Base-by-base conservation (phyloP, 768 basidiomycete species). In the Collybia sp. region DNA sequence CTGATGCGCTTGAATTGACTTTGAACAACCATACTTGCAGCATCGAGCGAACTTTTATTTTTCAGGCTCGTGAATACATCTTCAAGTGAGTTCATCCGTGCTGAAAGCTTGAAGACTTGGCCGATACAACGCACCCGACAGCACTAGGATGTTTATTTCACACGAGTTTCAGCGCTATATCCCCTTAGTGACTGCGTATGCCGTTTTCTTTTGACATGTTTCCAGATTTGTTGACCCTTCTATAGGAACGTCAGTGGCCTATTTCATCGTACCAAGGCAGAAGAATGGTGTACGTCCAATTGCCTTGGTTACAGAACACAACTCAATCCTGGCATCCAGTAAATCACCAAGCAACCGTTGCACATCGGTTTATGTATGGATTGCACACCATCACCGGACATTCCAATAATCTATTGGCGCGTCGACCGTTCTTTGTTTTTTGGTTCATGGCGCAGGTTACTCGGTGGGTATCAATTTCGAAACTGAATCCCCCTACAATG, bases 361-460 rank as follows among this genome's bases (percentile, higher is more conserved):
- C 79, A 19, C 72, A 78, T 45, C 76, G 79, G 30, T 71, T 82
- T 20, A 79, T 84, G 69, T 62, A 66, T 25, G 82, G 80, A 8
- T 64, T 87, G 37, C 72, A 76, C 44, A 72, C 74, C 2, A 72
- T 86, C 51, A 85, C 85, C 8, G 83, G 82, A 12, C 69, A 72
- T 50, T 57, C 68, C 18, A 67, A 58, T 34, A 73, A 78, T 48
- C 59, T 71, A 30, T 61, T 88, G 17, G 66, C 77, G 2, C 68
- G 75, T 12, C 66, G 84, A 46, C 85, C 85, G 9, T 83, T 83
- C 58, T 83, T 79, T 57, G 69, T 79, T 17, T 84, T 84, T 59
- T 87, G 83, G 84, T 85, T 88, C 57, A 83, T 85, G 82, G 73
- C 74, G 16, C 83, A 86, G 61, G 75, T 87, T 44, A 71, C 68